Evolutionary conservation across 2,329 filamentous ascomycete species (phyloP), one percentile per base, ranked within the genome.

Genomic region (Aaosphaeria pasadenensis): DNA sequence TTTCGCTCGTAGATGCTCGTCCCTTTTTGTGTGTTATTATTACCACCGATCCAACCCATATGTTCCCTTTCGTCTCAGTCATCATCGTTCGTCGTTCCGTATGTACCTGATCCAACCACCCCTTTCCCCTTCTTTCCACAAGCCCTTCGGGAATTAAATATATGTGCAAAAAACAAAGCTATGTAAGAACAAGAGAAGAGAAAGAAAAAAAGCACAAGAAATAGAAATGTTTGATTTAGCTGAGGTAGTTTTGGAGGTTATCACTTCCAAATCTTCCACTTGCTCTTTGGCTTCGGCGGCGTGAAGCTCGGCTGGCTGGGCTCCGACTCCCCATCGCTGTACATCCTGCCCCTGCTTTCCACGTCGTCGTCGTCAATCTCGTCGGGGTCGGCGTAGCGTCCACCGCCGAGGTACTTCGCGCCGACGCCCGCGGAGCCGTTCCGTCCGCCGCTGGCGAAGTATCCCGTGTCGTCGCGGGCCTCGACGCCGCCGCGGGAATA

Each of bases 261-360:
- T 24, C 54, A 62, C 33, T 54, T 52, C 69, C 67, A 66, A 55
- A 70, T 66, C 65, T 66, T 68, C 67, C 63, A 71, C 56, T 60
- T 66, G 50, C 51, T 62, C 54, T 73, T 74, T 44, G 69, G 74
- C 50, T 68, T 60, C n/a, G 62, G 61, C 30, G 58, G 51, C 33
- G 62, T 59, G 50, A 68, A 69, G 40, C 63, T 65, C 46, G 66
- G 61, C 47, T 13, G 30, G 41, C 41, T 42, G 30, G n/a, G 45
- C 56, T 41, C 62, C 35, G 51, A 45, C 9, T 29, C 69, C 58
- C 43, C 67, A 53, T 44, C 58, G 53, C 50, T 67, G 42, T 56
- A 58, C 32, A 58, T 58, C 24, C 51, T 48, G 6, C 42, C 47
- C n/a, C n/a, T n/a, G 33, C 47, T 30, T 17, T 45, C 62, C 2